Evolutionary conservation across 306 rosid genomes (phyloP), one percentile per base, ranked within the genome.

Genomic region (Coriaria nepalensis): DNA sequence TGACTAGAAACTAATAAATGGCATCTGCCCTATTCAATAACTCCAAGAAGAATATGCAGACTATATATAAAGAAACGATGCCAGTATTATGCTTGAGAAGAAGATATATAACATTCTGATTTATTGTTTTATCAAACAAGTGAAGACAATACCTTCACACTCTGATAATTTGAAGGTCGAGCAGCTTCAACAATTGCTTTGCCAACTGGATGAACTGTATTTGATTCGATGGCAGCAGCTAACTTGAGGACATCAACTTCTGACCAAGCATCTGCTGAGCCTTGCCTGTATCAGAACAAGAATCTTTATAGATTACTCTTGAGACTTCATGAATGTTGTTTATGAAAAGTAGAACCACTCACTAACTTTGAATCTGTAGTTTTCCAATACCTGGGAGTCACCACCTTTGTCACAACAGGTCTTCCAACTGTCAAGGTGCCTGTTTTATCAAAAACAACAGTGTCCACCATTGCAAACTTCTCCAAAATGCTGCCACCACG

Each of bases 131-230:
- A n/a, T 64, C 13, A 57, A 54, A 51, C 51, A 20, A 20, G 29
- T 50, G 65, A 39, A 45, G 47, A 61, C 39, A 47, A 29, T 52
- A 88, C 97, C 93, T 81, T 77, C 51, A 77, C 66, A 46, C 58
- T 62, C 50, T 54, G 77, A 67, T 78, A 68, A 59, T 78, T 73
- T 61, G 46, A 45, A 41, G 73, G 73, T 64, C 47, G 78, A 68
- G 95, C 93, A 46, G 97, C 97, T 44, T 76, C 86, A 50, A 88
- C 90, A 60, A 88, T 83, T 12, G 97, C 97, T 73, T 78, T 88
- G 10, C 88, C 97, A 46, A 88, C 76, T 40, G 97, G 97, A 69
- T 88, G 97, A 61, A 81, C 62, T 52, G 97, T 83, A 66, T 83
- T 88, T 49, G 86, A 73, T 69, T 88, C 97, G 36, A 88, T 95